phyloP scores from a whole-genome alignment of 331 rosid species.

The Quercus tomentella region DNA sequence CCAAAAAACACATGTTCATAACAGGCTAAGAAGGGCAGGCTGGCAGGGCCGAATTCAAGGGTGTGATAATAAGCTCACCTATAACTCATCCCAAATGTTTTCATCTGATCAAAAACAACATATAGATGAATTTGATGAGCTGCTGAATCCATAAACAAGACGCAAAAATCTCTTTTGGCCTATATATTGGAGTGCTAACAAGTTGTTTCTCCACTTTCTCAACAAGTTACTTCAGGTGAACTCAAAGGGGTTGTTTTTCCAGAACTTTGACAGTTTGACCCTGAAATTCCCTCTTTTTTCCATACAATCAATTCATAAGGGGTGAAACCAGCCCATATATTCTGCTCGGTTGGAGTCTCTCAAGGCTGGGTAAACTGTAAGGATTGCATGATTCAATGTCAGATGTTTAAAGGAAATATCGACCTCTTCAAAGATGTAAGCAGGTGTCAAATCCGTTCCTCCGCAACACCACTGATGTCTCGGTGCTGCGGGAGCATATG shows the following conservation, averaged over 20 bases:
- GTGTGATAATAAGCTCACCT: neutral
- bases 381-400: neutral
- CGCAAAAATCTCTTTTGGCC: no score
- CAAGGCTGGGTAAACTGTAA: neutral
- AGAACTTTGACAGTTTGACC: neutral
- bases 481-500: conserved; percentile 92
- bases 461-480: conserved; percentile 73
- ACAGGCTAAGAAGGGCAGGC: neutral
- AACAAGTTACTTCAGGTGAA: neutral
- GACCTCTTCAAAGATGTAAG: conserved; percentile 91
- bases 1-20: neutral
- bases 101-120: no score
- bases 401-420: conserved; percentile 34
- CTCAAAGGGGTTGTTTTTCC: neutral
- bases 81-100: neutral
- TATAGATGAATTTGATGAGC: no score
- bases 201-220: neutral
- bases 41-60: neutral
- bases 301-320: neutral
- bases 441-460: conserved; percentile 67
- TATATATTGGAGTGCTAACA: no score
- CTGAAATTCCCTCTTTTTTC: neutral
- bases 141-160: neutral
- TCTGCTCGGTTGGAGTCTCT: neutral
- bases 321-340: neutral